Base-by-base conservation (phyloP, 345 rosid genomes). In the Xanthoceras sorbifolium region DNA sequence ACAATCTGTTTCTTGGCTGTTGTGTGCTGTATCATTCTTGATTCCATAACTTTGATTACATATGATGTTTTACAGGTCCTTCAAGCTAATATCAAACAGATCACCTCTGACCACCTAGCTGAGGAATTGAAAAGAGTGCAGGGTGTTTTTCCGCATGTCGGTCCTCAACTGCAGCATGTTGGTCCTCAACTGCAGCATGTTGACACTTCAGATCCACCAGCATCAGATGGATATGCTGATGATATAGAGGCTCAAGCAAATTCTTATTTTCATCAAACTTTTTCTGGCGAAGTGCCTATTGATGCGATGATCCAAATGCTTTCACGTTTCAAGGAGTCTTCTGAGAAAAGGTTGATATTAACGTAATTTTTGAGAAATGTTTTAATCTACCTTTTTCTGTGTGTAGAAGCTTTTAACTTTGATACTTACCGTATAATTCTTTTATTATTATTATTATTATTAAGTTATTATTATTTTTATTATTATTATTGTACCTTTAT, bases 211-310 rank as follows among this genome's bases (percentile, higher is more conserved):
- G 81, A 82, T 64, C 52, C 83, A 57, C 40, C 85, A 52, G 26
- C 77, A 18, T 73, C 83, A 48, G 83, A 79, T 36, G 75, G 77
- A 18, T 77, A 73, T 74, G 69, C 85, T 0, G 79, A 76, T 57
- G 87, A 82, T 72, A 78, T 84, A 48, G 87, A 84, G 85, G 59
- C 62, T 3, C 85, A 84, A 67, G 87, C 79, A 50, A 84, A 84
- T 69, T 81, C 83, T 64, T 79, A 76, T 54, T 84, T 84, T 73
- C 85, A 77, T 54, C 79, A 82, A 66, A 81, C 74, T 74, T 84
- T 84, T 61, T 84, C 87, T 66, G 77, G 87, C 70, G 75, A 79
- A 66, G 36, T 81, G 72, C 46, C 87, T 59, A 36, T 82, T 29
- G 83, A 84, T 55, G 57, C 62, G 1, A 77, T 84, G 79, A 79